Conservation (phyloP, 805 yeast genomes). For the Ogataea angusta region DNA sequence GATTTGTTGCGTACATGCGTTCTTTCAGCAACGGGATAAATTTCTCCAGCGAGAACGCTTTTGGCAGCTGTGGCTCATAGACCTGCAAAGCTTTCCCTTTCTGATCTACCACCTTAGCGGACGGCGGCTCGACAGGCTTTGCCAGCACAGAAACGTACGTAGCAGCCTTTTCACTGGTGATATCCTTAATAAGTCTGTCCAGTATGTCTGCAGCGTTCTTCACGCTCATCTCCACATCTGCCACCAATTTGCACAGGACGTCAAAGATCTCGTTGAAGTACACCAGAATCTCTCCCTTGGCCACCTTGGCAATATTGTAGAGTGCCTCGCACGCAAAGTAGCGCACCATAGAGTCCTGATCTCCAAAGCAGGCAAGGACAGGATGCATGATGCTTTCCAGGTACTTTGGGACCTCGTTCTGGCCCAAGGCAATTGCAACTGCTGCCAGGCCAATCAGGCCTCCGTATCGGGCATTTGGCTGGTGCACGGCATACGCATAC, state of each 20-base stretch:
- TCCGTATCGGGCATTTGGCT: constrained; percentile 88
- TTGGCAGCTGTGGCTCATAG: constrained; percentile 54
- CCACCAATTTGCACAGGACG: constrained; percentile 81
- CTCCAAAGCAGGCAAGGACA: constrained; percentile 91
- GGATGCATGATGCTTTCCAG: constrained; percentile 87
- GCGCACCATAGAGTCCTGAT: constrained; percentile 94
- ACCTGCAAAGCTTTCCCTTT: constrained; percentile 60
- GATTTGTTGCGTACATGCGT: constrained; percentile 87
- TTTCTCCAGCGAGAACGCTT: constrained; percentile 77
- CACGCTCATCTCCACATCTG: constrained; percentile 87
- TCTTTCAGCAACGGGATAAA: constrained; percentile 91
- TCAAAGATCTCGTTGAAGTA: constrained; percentile 95
- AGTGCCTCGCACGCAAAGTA: constrained; percentile 96
- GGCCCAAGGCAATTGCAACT: constrained; percentile 89
- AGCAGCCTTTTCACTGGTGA: constrained; percentile 91
- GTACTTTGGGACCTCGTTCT: constrained; percentile 75
- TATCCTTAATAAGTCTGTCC: constrained; percentile 87
- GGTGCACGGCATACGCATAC: constrained; percentile 78
- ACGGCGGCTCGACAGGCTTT: constrained; percentile 39
- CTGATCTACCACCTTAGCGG: constrained; percentile 46
- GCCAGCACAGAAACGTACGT: constrained; percentile 71
- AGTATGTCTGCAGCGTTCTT: constrained; percentile 93
- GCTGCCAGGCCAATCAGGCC: constrained; percentile 96
- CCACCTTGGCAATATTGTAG: constrained; percentile 94
- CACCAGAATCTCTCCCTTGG: constrained; percentile 87